Evolutionary conservation across 176 grass and related monocot species (phyloP).

Genomic region (Leersia perrieri): DNA sequence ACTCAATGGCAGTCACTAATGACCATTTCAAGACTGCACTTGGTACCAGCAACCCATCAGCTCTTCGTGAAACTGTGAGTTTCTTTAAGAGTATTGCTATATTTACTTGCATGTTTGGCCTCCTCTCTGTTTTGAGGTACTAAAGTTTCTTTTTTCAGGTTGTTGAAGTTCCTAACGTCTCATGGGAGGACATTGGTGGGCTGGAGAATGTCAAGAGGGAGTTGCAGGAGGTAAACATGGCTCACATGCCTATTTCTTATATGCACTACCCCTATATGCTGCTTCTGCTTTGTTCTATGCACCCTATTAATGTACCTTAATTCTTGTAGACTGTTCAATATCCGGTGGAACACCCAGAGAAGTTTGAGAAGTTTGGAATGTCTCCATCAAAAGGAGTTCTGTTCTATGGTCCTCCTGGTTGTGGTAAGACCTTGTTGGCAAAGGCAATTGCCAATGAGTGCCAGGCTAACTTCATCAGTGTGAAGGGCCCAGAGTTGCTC

Average conservation of each 20-base stretch:
- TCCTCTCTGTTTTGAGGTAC: neutral
- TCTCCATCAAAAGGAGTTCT: slow-evolving; percentile 85
- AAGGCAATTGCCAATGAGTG: slow-evolving; percentile 96
- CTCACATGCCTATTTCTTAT: neutral
- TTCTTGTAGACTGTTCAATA: slow-evolving; percentile 69
- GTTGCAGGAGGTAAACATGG: slow-evolving; percentile 52
- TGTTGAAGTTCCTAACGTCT: slow-evolving; percentile 66
- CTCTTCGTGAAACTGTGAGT: slow-evolving; percentile 82
- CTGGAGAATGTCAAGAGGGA: slow-evolving; percentile 62
- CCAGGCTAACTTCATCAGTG: slow-evolving; percentile 90
- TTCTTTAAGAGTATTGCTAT: neutral
- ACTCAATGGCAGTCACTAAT: slow-evolving; percentile 87
- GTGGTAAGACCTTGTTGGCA: slow-evolving; percentile 82
- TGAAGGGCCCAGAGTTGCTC: slow-evolving; percentile 77
- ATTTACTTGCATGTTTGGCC: neutral
- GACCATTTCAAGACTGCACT: slow-evolving; percentile 95
- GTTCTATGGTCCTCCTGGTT: slow-evolving; percentile 88
- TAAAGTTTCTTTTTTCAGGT: slow-evolving; percentile 38
- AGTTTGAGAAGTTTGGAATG: slow-evolving; percentile 94
- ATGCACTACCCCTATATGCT: neutral
- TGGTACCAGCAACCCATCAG: slow-evolving; percentile 82
- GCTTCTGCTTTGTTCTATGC: neutral
- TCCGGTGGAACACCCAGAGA: slow-evolving; percentile 85
- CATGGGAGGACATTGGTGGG: slow-evolving; percentile 67
- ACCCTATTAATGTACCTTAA: neutral